Percentiles rank a stretch among this genome's conserved stretches.
phyloP scores from a whole-genome alignment of 495 filamentous ascomycete species.

The Oleoguttula mirabilis region DNA sequence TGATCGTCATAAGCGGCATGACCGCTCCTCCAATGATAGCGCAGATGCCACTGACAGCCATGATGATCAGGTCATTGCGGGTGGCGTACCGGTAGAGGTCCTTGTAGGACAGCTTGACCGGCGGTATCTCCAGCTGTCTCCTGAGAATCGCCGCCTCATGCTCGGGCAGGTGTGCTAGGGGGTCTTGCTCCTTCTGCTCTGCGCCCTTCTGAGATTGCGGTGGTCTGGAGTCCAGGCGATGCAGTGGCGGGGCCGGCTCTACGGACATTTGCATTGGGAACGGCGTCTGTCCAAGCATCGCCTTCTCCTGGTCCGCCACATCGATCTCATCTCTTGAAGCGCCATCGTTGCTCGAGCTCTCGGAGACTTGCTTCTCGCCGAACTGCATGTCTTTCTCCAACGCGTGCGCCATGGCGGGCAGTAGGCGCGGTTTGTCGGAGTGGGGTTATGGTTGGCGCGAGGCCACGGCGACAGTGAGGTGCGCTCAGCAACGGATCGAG shows the following conservation, averaged over 20 bases:
- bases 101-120: constrained; percentile 50
- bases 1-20: constrained; percentile 75
- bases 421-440: background rate
- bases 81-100: constrained; percentile 74
- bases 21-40: constrained; percentile 71
- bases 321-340: constrained; percentile 5
- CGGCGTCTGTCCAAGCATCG: constrained; percentile 18
- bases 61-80: constrained; percentile 58
- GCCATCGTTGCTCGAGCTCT: constrained; percentile 21
- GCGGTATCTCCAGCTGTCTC: constrained; percentile 57
- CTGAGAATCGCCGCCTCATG: constrained; percentile 56
- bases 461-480: no score
- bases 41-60: constrained; percentile 50
- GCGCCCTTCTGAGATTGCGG: constrained; percentile 17
- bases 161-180: constrained; percentile 43
- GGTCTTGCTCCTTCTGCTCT: constrained; percentile 32
- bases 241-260: constrained; percentile 14
- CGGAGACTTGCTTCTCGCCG: constrained; percentile 18
- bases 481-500: no score
- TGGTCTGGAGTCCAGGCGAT: constrained; percentile 42
- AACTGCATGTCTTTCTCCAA: no score
- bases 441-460: background rate
- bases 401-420: constrained; percentile 10
- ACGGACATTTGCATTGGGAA: constrained; percentile 17
- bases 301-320: constrained; percentile 18